Base-by-base conservation (phyloP, 768 basidiomycete genomes). In the Naematelia aurantialba region DNA sequence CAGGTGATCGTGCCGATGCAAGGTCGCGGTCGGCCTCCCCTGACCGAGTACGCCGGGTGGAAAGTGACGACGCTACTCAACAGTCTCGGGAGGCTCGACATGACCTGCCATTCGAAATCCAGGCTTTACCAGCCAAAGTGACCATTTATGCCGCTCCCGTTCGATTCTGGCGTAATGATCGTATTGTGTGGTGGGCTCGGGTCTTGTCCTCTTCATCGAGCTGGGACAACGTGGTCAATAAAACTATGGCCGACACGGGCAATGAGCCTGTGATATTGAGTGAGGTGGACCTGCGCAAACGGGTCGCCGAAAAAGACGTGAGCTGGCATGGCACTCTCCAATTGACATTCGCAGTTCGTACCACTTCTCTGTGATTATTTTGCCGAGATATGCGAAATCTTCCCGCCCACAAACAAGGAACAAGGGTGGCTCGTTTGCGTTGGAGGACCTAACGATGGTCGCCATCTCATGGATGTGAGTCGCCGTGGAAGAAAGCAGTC, bases 351-450 rank as follows among this genome's bases (percentile, higher is more conserved):
- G 25, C 29, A 70, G 69, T 58, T 70, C 53, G 50, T 70, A 13
- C 66, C 66, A 1, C 11, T 17, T 10, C 42, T 70, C 3, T 65
- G 63, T 26, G 47, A 59, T 4, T 63, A 48, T 54, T 63, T 70
- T 45, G 63, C 54, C 3, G 69, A 70, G 31, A 51, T 67, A 12
- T 45, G 51, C 19, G 56, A 70, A 2, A 59, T 62, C 19, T 25
- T 49, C 34, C 66, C 66, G 0, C 66, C 66, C 13, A 67, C 54
- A 1, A 25, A 25, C 3, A 52, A 54, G 21, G 63, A 51, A 1
- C 58, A 58, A 26, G 63, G 69, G 5, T 70, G 69, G 69, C 52
- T 70, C 2, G 50, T 70, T 21, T 48, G 55, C 0, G 61, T 70
- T 5, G 60, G 45, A 17, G 59, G 61, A 4, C 39, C 45, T 1